These are phyloP conservation scores for Xylariales sp. DNA, from an alignment of 2,329 filamentous ascomycete species.

Conservation along the genomic window DNA sequence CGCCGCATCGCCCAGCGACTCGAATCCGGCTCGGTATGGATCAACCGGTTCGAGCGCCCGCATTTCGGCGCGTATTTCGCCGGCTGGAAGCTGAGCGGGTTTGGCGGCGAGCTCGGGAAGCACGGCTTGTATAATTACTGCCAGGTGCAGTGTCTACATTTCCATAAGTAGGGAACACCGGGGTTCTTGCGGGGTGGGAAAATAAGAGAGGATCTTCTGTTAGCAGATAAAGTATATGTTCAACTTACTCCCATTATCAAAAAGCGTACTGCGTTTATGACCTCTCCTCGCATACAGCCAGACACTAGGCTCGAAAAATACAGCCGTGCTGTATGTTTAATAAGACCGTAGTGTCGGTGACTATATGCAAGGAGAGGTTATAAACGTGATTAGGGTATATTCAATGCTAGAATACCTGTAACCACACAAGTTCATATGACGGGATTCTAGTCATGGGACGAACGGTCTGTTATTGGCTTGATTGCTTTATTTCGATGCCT, in stretches of 20 bases:
- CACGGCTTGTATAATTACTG: conserved; percentile 51
- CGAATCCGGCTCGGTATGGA: conserved; percentile 69
- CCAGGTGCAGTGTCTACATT: conserved; percentile 50
- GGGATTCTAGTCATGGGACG: conserved; percentile 1
- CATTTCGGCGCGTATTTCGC: conserved; percentile 49
- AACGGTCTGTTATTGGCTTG: neutral
- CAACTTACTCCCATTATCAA: no score
- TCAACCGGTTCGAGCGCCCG: conserved; percentile 59
- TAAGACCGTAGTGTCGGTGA: no score
- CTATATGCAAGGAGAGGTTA: no score
- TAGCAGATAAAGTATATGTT: neutral
- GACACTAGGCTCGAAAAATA: no score
- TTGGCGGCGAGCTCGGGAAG: conserved; percentile 51
- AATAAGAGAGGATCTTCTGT: neutral
- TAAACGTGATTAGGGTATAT: neutral
- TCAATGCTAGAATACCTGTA: neutral
- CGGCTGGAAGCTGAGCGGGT: conserved; percentile 51
- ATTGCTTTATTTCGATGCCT: neutral
- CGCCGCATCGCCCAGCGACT: conserved; percentile 64
- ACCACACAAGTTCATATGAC: neutral
- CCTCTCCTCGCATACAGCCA: no score
- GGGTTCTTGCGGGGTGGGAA: no score
- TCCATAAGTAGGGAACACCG: conserved; percentile 41
- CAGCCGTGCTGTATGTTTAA: no score
- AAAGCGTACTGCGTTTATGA: no score